Conservation (phyloP, 2,329 filamentous ascomycete genomes). For the Fusarium continuum region DNA sequence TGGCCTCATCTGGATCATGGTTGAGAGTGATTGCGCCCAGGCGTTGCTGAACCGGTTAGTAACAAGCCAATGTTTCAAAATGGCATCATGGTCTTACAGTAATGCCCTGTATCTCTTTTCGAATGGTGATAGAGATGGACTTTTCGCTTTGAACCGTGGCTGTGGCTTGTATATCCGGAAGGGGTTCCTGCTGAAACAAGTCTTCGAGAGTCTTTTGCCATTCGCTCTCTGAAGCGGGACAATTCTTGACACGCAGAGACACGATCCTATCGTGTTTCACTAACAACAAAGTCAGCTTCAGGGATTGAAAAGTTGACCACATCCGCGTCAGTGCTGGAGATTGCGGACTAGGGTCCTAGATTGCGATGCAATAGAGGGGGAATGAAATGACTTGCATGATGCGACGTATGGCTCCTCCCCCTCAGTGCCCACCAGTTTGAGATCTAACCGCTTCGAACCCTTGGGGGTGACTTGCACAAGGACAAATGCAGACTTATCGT, state of each 20-base stretch:
- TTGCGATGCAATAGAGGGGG: slow-evolving; percentile 22
- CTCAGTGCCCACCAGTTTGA: slow-evolving; percentile 75
- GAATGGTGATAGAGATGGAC: slow-evolving; percentile 68
- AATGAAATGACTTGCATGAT: slow-evolving; percentile 59
- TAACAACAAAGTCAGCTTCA: slow-evolving; percentile 45
- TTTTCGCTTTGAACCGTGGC: slow-evolving; percentile 65
- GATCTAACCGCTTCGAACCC: slow-evolving; percentile 64
- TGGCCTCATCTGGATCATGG: slow-evolving; percentile 64
- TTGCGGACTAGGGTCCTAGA: slow-evolving; percentile 26
- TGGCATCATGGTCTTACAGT: slow-evolving; percentile 59
- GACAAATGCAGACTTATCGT: slow-evolving; percentile 62
- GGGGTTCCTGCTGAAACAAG: slow-evolving; percentile 62
- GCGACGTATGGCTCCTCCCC: slow-evolving; percentile 67
- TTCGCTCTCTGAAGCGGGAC: slow-evolving; percentile 66
- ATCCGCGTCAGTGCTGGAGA: slow-evolving; percentile 30
- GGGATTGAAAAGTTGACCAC: slow-evolving; percentile 23
- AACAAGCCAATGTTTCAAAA: slow-evolving; percentile 17
- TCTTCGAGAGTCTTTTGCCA: slow-evolving; percentile 71
- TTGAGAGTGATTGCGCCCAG: slow-evolving; percentile 71
- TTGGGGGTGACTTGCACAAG: slow-evolving; percentile 67
- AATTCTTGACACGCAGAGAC: slow-evolving; percentile 63
- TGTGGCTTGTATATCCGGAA: slow-evolving; percentile 66
- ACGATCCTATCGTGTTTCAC: slow-evolving; percentile 66
- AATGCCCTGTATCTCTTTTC: slow-evolving; percentile 73
- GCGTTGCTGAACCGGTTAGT: slow-evolving; percentile 63